A percentile compares a stretch with the other conserved stretches of the same genome.
Conservation (phyloP, 441 rosid species). For the Biscutella auriculata region DNA sequence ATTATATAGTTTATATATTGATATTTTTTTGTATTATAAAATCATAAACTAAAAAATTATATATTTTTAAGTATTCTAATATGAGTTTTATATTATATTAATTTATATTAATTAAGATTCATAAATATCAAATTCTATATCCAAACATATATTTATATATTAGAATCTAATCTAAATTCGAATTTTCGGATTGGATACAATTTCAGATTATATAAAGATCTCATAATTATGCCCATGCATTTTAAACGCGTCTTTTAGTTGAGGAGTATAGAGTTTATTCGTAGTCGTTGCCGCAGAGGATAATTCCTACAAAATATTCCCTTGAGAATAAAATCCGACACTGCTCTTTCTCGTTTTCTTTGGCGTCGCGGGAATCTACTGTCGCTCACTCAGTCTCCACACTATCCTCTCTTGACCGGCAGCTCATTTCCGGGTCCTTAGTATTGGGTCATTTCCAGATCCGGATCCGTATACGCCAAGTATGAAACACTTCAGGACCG, state of each 20-base stretch:
- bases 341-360: slow-evolving; percentile 6
- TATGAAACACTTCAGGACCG: slow-evolving; percentile 49
- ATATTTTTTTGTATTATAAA: too few species aligned
- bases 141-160: too few species aligned
- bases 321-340: slow-evolving; percentile 2
- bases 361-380: slow-evolving; percentile 23
- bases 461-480: slow-evolving; percentile 7
- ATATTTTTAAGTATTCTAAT: too few species aligned
- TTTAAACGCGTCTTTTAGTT: neutral
- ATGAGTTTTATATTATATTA: too few species aligned
- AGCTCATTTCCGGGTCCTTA: slow-evolving; percentile 15
- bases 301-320: neutral
- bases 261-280: neutral
- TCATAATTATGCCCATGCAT: slow-evolving; percentile 2
- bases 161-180: too few species aligned
- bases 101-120: too few species aligned
- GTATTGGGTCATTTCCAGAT: slow-evolving; percentile 16
- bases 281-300: slow-evolving; percentile 1
- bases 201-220: too few species aligned
- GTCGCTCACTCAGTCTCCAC: slow-evolving; percentile 14
- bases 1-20: too few species aligned
- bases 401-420: slow-evolving; percentile 9
- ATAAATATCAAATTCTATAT: too few species aligned
- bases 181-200: too few species aligned
- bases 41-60: too few species aligned